Evolutionary conservation across 2,329 filamentous ascomycete genomes (phyloP), one percentile per base, ranked within the genome.

Genomic region (Periconia digitata): DNA sequence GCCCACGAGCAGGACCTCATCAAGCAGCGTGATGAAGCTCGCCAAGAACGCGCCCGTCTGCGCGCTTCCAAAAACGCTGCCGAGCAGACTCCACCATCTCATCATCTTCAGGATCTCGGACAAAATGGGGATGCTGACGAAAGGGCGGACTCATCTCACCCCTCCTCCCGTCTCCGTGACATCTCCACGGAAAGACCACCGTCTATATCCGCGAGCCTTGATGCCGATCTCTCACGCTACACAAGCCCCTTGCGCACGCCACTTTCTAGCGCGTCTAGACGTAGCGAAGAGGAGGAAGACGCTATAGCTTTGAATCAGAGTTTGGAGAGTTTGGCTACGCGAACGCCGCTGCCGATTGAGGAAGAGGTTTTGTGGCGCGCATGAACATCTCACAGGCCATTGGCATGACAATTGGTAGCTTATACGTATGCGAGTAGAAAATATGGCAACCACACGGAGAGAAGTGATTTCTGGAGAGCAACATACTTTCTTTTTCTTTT

Each of bases 1-100:
- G 75, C 78, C 21, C 72, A 72, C 8, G 78, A 81, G 56, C 68
- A 73, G 47, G 75, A 79, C 48, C 58, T 76, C 16, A 71, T 74
- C 47, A 60, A 68, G 18, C 69, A 75, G 44, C 59, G 77, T n/a
- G 76, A 77, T 35, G 74, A 71, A 38, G 63, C 67, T 4, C 58
- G 70, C 6, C 50, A 57, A 2, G 69, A 69, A 40, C 66, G 68
- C 24, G 62, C 61, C 1, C 50, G 43, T 17, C 66, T 65, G 41
- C 40, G 64, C 20, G 62, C 60, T 1, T 56, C 54, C 36, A 62
- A 64, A 44, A 49, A 47, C 15, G 51, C 58, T 3, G 53, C 60
- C 2, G 54, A 61, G 7, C 51, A 48, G 1, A 27, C 44, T 8
- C 43, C 50, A 8, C 7, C 34, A 36, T 6, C 34, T 32, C 27